These are phyloP conservation scores for Acacia crassicarpa DNA, from an alignment of 306 rosid species.

Conservation along the genomic window DNA sequence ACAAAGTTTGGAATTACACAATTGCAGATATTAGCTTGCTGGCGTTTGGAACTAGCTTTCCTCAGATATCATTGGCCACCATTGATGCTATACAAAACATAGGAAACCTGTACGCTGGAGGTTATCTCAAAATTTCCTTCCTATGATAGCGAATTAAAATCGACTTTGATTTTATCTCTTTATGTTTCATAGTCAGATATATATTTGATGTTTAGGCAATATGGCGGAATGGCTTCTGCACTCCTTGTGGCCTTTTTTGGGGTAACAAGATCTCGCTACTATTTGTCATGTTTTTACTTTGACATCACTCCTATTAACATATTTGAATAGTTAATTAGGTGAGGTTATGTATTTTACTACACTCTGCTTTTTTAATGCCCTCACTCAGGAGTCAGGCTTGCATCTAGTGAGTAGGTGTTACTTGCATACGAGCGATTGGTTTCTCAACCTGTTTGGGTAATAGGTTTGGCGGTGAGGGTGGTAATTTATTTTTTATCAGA, in stretches of 20 bases:
- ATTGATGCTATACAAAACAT: conserved; percentile 85
- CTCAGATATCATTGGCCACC: conserved; percentile 94
- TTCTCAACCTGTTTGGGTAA: not conserved
- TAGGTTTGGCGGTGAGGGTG: no score
- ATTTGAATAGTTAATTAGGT: not conserved
- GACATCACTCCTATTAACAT: not conserved
- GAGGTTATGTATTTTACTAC: conserved; percentile 23
- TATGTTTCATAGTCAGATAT: not conserved
- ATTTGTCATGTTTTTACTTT: conserved; percentile 16
- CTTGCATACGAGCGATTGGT: conserved; percentile 6
- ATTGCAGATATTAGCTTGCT: conserved; percentile 88
- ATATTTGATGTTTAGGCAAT: conserved; percentile 25
- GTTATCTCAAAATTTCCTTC: conserved; percentile 43
- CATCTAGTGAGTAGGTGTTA: not conserved
- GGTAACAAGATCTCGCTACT: not conserved
- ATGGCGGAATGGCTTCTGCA: not conserved
- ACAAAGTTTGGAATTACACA: conserved; percentile 93
- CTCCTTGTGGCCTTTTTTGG: not conserved
- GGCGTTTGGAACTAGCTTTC: conserved; percentile 99
- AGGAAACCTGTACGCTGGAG: conserved; percentile 87
- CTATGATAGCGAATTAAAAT: conserved; percentile 14
- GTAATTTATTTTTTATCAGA: no score
- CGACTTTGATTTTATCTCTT: conserved; percentile 14
- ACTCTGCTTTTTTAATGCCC: not conserved
- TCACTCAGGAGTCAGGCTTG: not conserved